These are phyloP conservation scores for Backusella tuberculispora DNA, from an alignment of 192 early-diverging fungal species.

Conservation along the genomic window DNA sequence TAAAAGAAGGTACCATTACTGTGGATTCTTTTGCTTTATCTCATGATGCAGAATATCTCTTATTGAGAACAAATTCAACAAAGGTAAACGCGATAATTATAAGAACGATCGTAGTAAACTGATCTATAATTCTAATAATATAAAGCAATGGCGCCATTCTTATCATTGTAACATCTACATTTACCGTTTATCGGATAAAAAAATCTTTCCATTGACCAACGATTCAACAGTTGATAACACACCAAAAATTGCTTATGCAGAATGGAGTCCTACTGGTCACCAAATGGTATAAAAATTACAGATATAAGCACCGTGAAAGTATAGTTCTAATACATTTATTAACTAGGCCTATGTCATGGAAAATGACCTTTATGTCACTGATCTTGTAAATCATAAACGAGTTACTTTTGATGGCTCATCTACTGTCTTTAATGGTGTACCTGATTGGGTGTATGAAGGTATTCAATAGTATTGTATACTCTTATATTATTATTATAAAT, in stretches of 20 bases:
- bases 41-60: slow-evolving; percentile 77
- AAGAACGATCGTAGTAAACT: not conserved
- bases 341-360: slow-evolving; percentile 77
- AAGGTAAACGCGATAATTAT: slow-evolving; percentile 22
- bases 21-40: slow-evolving; percentile 58
- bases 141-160: slow-evolving; percentile 83
- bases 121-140: not conserved
- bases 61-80: slow-evolving; percentile 69
- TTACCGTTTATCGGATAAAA: slow-evolving; percentile 66
- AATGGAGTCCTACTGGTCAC: slow-evolving; percentile 83
- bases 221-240: slow-evolving; percentile 42
- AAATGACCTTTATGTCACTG: slow-evolving; percentile 87
- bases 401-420: slow-evolving; percentile 86
- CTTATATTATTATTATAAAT: not conserved
- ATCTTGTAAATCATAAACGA: slow-evolving; percentile 66
- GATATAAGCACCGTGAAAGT: not conserved
- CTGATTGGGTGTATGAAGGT: slow-evolving; percentile 97
- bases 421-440: slow-evolving; percentile 87
- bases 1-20: slow-evolving; percentile 11
- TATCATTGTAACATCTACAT: slow-evolving; percentile 82
- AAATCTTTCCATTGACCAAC: slow-evolving; percentile 61
- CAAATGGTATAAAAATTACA: slow-evolving; percentile 45
- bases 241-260: slow-evolving; percentile 64
- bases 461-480: not conserved
- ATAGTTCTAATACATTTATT: not conserved